phyloP scores from a whole-genome alignment of 1,284 basidiomycete species.

The Rhodotorula sp. region DNA sequence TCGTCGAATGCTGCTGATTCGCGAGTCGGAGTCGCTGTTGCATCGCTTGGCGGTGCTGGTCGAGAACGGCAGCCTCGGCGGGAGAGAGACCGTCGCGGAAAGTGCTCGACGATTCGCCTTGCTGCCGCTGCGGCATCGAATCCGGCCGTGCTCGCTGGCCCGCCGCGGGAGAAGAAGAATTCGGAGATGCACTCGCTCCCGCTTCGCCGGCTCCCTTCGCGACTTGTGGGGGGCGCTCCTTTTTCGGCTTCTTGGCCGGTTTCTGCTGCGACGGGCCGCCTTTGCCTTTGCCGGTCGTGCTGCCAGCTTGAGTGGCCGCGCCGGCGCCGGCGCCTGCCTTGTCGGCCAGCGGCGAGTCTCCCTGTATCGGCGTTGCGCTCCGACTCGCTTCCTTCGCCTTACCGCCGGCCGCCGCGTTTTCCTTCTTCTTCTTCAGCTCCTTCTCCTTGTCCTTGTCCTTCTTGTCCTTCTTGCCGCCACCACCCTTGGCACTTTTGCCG shows the following conservation, averaged over 20 bases:
- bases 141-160: constrained; percentile 3
- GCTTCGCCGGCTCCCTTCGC: background rate
- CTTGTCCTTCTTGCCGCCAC: constrained; percentile 14
- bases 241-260: background rate
- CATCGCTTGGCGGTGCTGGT: background rate
- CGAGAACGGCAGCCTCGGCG: background rate
- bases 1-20: constrained; percentile 5
- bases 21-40: background rate
- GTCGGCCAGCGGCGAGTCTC: background rate
- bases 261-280: background rate
- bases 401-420: background rate
- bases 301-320: background rate
- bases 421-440: constrained; percentile 3
- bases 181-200: background rate
- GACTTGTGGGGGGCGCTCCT: background rate
- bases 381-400: background rate
- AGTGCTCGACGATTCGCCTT: background rate
- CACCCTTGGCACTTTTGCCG: background rate
- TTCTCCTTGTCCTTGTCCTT: background rate
- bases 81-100: background rate
- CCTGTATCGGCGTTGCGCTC: constrained; percentile 6
- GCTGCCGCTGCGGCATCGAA: constrained; percentile 7
- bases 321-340: background rate
- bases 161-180: background rate
- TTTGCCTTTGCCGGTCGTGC: background rate